A percentile compares a stretch with the other conserved stretches of the same genome.
Conservation (phyloP, 2,329 filamentous ascomycete genomes). For the Trichoderma koningiopsis region DNA sequence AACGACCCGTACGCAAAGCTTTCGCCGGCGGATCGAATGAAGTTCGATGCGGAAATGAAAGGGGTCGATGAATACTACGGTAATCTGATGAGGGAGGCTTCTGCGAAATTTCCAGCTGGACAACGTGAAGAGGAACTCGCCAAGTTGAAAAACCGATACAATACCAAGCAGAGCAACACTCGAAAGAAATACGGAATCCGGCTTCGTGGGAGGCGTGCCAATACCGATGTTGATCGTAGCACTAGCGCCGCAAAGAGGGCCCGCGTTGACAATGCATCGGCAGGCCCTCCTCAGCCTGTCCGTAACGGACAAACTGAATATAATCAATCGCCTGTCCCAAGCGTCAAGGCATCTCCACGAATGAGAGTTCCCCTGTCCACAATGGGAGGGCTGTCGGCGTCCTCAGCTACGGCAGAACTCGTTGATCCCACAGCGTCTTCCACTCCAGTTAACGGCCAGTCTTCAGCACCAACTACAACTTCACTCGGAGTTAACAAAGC, state of each 20-base stretch:
- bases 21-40: constrained; percentile 31
- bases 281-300: constrained; percentile 9
- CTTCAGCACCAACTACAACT: background rate
- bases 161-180: constrained; percentile 58
- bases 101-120: constrained; percentile 42
- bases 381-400: constrained; percentile 41
- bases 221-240: constrained; percentile 43
- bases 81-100: constrained; percentile 45
- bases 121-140: constrained; percentile 40
- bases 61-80: constrained; percentile 42
- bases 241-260: constrained; percentile 30
- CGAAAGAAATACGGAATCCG: constrained; percentile 61
- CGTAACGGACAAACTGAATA: constrained; percentile 13
- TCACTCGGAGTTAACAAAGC: background rate
- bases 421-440: constrained; percentile 41
- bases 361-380: constrained; percentile 38
- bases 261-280: constrained; percentile 26
- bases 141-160: constrained; percentile 54
- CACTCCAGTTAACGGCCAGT: background rate
- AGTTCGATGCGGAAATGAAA: constrained; percentile 37
- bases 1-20: constrained; percentile 51
- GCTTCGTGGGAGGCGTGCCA: constrained; percentile 52
- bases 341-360: constrained; percentile 22
- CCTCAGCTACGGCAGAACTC: constrained; percentile 41
- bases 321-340: background rate